Percentiles rank a stretch among this genome's conserved stretches.
Conservation (phyloP, 495 filamentous ascomycete genomes). For the Trichoderma asperelloides region DNA sequence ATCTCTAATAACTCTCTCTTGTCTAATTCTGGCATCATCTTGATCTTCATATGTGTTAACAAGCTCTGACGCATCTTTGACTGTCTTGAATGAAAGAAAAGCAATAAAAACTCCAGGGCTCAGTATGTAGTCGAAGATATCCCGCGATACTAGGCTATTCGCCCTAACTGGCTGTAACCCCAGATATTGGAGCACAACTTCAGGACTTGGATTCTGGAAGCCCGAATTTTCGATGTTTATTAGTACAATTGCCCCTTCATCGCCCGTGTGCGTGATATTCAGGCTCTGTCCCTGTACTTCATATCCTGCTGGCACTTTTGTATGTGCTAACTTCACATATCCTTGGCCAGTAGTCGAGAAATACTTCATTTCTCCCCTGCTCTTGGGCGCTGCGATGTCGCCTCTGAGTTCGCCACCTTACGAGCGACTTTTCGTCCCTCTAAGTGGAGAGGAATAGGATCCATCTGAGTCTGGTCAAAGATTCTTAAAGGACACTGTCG, state of each 20-base stretch:
- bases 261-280: neutral
- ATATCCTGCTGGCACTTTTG: conserved; percentile 4
- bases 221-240: no score
- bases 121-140: no score
- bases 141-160: no score
- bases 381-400: conserved; percentile 8
- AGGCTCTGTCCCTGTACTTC: neutral
- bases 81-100: no score
- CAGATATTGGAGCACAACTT: no score
- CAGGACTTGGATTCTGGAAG: no score
- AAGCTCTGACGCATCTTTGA: no score
- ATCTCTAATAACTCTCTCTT: conserved; percentile 5
- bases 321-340: neutral
- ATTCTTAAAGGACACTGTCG: conserved; percentile 4
- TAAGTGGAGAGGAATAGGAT: conserved; percentile 6
- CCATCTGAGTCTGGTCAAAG: neutral
- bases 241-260: neutral
- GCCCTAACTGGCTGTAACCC: no score
- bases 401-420: conserved; percentile 8
- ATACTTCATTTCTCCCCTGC: neutral
- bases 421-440: conserved; percentile 10
- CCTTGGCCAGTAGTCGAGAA: neutral
- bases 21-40: neutral
- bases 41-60: no score
- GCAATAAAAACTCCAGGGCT: no score